Percentiles rank a stretch among this genome's conserved stretches.
phyloP scores from a whole-genome alignment of 345 rosid species.

The Eucalyptus urophylla region DNA sequence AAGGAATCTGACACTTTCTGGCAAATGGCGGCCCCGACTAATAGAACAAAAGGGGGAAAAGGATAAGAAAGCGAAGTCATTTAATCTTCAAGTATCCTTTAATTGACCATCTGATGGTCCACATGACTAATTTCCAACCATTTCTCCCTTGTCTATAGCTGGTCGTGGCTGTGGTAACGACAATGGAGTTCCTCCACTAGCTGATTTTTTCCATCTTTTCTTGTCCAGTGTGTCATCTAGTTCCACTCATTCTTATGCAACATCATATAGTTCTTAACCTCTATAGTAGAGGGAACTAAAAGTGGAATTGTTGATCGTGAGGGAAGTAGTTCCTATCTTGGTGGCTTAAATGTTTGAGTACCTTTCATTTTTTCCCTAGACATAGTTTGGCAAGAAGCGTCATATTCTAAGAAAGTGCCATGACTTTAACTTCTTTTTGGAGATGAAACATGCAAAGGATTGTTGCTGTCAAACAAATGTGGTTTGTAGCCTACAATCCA shows the following conservation, averaged over 20 bases:
- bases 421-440: neutral
- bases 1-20: neutral
- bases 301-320: neutral
- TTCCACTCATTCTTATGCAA: neutral
- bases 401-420: neutral
- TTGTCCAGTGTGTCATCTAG: neutral
- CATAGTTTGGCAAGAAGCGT: neutral
- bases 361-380: neutral
- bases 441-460: neutral
- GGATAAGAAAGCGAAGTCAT: neutral
- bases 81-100: neutral
- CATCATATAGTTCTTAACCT: neutral
- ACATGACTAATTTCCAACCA: neutral
- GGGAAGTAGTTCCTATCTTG: neutral
- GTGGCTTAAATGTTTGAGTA: neutral
- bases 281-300: neutral
- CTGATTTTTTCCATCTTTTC: neutral
- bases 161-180: neutral
- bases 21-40: neutral
- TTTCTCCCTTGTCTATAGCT: neutral
- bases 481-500: neutral
- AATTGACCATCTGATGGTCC: neutral
- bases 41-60: neutral
- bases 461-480: neutral
- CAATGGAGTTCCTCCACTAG: neutral